These are phyloP conservation scores for Nigrospora sphaerica DNA, from an alignment of 2,329 filamentous ascomycete species.

Conservation along the genomic window DNA sequence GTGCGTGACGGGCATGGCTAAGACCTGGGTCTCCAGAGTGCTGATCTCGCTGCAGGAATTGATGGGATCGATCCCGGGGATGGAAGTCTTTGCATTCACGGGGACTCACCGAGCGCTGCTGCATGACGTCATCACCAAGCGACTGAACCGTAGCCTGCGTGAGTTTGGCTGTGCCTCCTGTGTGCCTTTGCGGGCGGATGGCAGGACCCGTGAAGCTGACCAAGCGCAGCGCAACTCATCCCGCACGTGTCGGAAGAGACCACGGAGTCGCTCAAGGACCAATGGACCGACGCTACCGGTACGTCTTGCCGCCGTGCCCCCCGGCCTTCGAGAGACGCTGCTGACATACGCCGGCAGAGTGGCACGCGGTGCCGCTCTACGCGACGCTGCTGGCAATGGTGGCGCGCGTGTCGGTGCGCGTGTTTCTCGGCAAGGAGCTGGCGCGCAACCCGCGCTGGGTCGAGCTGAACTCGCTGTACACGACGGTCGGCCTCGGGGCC, in stretches of 20 bases:
- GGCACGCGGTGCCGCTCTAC: neutral
- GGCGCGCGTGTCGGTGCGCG: conserved; percentile 9
- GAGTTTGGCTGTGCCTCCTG: neutral
- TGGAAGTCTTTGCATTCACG: neutral
- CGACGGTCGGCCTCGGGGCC: conserved; percentile 1
- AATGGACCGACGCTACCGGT: neutral
- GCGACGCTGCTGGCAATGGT: neutral
- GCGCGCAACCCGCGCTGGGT: conserved; percentile 12
- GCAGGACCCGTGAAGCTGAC: neutral
- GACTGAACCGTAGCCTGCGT: neutral
- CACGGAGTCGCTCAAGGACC: neutral
- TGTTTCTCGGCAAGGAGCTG: conserved; percentile 13
- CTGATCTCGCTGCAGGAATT: neutral
- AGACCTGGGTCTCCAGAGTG: neutral
- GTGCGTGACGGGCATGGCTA: neutral
- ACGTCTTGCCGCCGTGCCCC: neutral
- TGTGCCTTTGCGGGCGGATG: too few species aligned
- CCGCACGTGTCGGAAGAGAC: neutral
- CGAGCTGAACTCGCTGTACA: conserved; percentile 7
- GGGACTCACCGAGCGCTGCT: neutral
- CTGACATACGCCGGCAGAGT: neutral
- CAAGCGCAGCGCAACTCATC: neutral
- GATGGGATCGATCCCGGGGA: neutral
- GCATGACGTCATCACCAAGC: neutral
- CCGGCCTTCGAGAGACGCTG: neutral